Conservation (phyloP, 2,329 filamentous ascomycete species). For the Pleoardoris graminearum region DNA sequence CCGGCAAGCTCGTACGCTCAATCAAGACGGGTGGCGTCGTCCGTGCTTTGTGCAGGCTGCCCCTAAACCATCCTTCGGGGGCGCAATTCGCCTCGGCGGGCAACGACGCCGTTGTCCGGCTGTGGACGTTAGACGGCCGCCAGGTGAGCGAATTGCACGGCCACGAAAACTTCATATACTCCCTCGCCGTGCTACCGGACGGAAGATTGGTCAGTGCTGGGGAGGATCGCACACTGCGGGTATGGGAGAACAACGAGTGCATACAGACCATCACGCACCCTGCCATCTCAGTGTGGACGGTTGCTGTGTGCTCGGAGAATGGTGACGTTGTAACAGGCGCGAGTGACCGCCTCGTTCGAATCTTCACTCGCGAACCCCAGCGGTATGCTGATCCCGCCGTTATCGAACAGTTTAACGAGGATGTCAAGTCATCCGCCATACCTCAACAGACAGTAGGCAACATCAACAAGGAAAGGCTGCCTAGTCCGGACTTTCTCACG, state of each 20-base stretch:
- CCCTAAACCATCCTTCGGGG: constrained; percentile 72
- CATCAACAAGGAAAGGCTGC: constrained; percentile 89
- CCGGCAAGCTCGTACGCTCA: constrained; percentile 65
- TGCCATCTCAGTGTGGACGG: constrained; percentile 93
- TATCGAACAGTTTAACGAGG: constrained; percentile 75
- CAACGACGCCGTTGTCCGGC: constrained; percentile 84
- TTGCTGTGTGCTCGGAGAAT: constrained; percentile 78
- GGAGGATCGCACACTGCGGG: constrained; percentile 88
- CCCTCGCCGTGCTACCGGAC: constrained; percentile 73
- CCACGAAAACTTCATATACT: constrained; percentile 95
- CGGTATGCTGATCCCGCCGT: constrained; percentile 70
- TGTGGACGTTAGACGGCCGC: constrained; percentile 82
- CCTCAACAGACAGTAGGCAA: constrained; percentile 76
- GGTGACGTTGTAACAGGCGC: constrained; percentile 94
- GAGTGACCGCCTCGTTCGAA: constrained; percentile 81
- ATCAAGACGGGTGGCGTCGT: constrained; percentile 77
- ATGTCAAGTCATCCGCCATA: constrained; percentile 81
- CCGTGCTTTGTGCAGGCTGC: constrained; percentile 83
- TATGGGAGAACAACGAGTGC: constrained; percentile 84
- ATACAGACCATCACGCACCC: constrained; percentile 96
- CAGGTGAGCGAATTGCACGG: constrained; percentile 78
- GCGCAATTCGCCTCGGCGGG: constrained; percentile 94
- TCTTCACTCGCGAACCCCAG: constrained; percentile 76
- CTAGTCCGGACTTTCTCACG: constrained; percentile 82
- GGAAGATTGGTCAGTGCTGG: constrained; percentile 90